Evolutionary conservation across 495 filamentous ascomycete genomes (phyloP).

Genomic region (Beverwykella pulmonaria): DNA sequence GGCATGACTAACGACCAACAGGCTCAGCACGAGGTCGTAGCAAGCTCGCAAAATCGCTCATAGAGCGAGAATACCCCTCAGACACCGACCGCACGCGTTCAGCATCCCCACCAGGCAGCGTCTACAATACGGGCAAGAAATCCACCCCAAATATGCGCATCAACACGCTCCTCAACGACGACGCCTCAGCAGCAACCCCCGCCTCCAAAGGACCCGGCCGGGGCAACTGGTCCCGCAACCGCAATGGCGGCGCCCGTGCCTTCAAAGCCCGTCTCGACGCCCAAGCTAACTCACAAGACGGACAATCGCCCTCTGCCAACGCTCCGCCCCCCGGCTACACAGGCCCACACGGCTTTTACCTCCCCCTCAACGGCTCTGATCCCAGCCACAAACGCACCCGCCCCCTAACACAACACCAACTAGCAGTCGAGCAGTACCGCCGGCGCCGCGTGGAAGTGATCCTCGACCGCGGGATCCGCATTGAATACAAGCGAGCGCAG

Average conservation of each 20-base stretch:
- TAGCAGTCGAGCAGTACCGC: conserved; percentile 87
- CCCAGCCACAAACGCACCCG: conserved; percentile 62
- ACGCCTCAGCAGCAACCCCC: conserved; percentile 34
- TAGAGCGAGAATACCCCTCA: conserved; percentile 34
- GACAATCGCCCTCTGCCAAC: conserved; percentile 18
- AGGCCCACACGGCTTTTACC: conserved; percentile 42
- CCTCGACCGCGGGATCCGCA: conserved; percentile 70
- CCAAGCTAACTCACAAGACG: conserved; percentile 20
- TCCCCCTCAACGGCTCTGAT: conserved; percentile 41
- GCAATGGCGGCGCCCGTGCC: conserved; percentile 15
- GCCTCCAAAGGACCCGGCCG: conserved; percentile 46
- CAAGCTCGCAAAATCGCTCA: conserved; percentile 26
- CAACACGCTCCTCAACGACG: conserved; percentile 49
- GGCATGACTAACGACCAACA: not conserved
- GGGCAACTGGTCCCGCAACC: conserved; percentile 49
- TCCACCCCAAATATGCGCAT: conserved; percentile 47
- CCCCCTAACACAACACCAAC: conserved; percentile 88
- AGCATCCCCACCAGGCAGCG: conserved; percentile 30
- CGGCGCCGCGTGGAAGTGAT: conserved; percentile 86
- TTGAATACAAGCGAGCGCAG: conserved; percentile 41
- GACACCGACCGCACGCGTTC: conserved; percentile 44
- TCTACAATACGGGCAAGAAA: conserved; percentile 29
- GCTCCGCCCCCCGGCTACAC: conserved; percentile 7
- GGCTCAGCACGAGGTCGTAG: conserved; percentile 31
- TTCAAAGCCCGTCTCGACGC: conserved; percentile 34